Conservation (phyloP, 306 rosid genomes). For the Cicer arietinum region DNA sequence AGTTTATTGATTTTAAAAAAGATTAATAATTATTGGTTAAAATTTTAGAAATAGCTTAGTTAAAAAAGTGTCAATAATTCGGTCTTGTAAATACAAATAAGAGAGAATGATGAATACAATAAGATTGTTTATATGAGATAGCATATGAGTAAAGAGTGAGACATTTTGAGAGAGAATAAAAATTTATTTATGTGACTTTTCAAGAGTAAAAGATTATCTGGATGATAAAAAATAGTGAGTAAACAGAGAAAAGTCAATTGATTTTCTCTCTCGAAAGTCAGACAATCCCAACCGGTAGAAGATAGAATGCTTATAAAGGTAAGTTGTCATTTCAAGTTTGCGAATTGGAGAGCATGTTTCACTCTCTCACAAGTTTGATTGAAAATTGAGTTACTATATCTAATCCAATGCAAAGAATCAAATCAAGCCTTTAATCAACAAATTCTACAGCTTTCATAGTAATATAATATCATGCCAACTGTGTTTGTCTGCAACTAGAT, state of each 20-base stretch:
- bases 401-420: constrained; percentile 26
- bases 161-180: neutral
- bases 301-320: too few species aligned
- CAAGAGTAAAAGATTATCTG: neutral
- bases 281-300: too few species aligned
- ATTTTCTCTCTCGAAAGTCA: too few species aligned
- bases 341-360: neutral
- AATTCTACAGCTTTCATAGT: constrained; percentile 31
- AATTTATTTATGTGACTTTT: too few species aligned
- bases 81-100: neutral
- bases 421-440: constrained; percentile 23
- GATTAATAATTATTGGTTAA: neutral
- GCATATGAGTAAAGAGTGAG: too few species aligned
- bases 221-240: neutral
- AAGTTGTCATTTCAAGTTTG: too few species aligned
- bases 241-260: neutral
- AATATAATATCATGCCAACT: constrained; percentile 6
- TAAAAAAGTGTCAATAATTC: neutral
- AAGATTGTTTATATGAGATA: neutral
- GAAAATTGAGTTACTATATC: constrained; percentile 29
- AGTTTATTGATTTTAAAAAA: neutral
- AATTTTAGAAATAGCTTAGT: neutral
- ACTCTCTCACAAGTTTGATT: constrained; percentile 18
- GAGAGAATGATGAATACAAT: neutral
- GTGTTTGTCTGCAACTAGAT: constrained; percentile 23